Evolutionary conservation across 371 early-diverging fungal genomes (phyloP).

Genomic region (Haplosporangium sp.): DNA sequence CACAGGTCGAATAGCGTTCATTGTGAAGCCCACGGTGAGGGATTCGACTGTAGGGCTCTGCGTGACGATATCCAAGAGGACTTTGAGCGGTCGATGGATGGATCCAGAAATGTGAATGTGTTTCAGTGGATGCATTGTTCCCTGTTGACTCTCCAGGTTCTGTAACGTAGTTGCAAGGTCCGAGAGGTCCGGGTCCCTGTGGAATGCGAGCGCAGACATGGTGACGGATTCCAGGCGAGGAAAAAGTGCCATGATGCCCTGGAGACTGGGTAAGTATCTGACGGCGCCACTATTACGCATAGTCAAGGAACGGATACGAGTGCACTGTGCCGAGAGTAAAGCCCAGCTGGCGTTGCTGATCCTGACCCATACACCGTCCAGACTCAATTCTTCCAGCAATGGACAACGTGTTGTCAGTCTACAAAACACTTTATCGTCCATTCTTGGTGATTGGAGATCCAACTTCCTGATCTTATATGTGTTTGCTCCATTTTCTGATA

Average conservation of each 20-base stretch:
- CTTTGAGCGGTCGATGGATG: conserved; percentile 15
- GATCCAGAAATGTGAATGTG: conserved; percentile 14
- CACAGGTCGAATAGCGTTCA: conserved; percentile 3
- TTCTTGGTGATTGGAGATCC: conserved; percentile 10
- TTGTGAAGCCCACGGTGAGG: conserved; percentile 17
- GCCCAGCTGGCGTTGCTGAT: conserved; percentile 16
- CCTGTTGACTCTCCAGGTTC: conserved; percentile 5
- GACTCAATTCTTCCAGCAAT: conserved; percentile 22
- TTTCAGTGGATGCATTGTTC: conserved; percentile 15
- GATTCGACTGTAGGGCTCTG: conserved; percentile 16
- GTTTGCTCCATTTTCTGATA: too few relatives aligned
- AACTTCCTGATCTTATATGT: conserved; percentile 17
- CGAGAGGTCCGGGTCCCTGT: conserved; percentile 25
- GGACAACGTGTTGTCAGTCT: conserved; percentile 7
- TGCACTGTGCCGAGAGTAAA: conserved; percentile 12
- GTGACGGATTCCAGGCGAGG: conserved; percentile 14
- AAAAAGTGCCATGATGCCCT: conserved; percentile 12
- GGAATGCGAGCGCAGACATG: conserved; percentile 10
- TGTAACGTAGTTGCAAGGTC: background rate
- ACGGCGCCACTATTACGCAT: conserved; percentile 15
- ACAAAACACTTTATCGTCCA: conserved; percentile 24
- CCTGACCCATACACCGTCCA: conserved; percentile 23
- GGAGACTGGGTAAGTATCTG: conserved; percentile 7
- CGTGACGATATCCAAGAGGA: conserved; percentile 19
- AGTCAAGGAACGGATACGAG: conserved; percentile 5